These are phyloP conservation scores for Fusarium oxysporum DNA, from an alignment of 2,329 filamentous ascomycete species.

Conservation along the genomic window DNA sequence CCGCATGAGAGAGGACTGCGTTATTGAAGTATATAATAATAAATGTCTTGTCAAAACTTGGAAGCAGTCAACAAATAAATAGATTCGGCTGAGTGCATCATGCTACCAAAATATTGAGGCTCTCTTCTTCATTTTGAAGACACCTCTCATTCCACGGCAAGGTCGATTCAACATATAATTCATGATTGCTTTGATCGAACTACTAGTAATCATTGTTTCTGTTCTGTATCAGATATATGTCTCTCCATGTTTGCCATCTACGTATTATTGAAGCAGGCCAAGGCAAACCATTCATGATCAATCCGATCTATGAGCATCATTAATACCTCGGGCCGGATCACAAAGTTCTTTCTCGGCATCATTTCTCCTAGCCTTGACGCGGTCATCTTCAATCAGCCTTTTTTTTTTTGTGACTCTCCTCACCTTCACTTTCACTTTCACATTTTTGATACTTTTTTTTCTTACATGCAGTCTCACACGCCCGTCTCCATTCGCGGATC, in stretches of 20 bases:
- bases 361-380: slow-evolving; percentile 13
- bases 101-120: slow-evolving; percentile 15
- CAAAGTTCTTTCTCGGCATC: slow-evolving; percentile 12
- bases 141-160: slow-evolving; percentile 11
- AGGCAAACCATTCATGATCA: not conserved
- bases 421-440: slow-evolving; percentile 5
- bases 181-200: slow-evolving; percentile 14
- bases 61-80: slow-evolving; percentile 12
- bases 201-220: slow-evolving; percentile 10
- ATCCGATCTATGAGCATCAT: slow-evolving; percentile 10
- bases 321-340: not conserved
- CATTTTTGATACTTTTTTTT: slow-evolving; percentile 9
- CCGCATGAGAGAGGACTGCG: slow-evolving; percentile 10
- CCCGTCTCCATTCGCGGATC: slow-evolving; percentile 43
- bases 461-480: slow-evolving; percentile 34
- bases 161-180: slow-evolving; percentile 10
- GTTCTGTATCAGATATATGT: slow-evolving; percentile 19
- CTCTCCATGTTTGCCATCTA: slow-evolving; percentile 10
- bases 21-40: slow-evolving; percentile 2
- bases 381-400: slow-evolving; percentile 23
- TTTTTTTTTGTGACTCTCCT: not conserved
- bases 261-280: slow-evolving; percentile 1
- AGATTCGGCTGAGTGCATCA: slow-evolving; percentile 13
- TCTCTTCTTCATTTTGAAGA: slow-evolving; percentile 9
- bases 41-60: not conserved